These are phyloP conservation scores for Vicia faba DNA, from an alignment of 306 rosid genomes.

Conservation along the genomic window DNA sequence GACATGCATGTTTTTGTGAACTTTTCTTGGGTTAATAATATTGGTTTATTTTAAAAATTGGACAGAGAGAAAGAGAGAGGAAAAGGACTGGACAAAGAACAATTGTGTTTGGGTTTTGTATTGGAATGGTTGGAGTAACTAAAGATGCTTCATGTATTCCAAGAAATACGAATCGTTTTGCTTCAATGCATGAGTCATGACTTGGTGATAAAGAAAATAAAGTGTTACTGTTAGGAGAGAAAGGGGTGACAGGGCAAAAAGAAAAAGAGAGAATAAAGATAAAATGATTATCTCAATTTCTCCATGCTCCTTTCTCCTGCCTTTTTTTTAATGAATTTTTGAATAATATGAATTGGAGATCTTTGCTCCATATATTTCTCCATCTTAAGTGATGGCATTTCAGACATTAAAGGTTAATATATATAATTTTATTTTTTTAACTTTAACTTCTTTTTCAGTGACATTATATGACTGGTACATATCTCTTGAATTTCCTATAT, in stretches of 20 bases:
- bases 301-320: not conserved
- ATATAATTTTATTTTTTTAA: no score
- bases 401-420: no score
- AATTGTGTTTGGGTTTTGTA: constrained; percentile 51
- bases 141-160: constrained; percentile 54
- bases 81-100: constrained; percentile 39
- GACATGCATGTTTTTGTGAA: constrained; percentile 54
- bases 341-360: not conserved
- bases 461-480: no score
- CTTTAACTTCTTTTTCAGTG: no score
- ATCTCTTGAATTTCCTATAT: no score
- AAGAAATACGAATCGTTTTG: constrained; percentile 30
- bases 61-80: constrained; percentile 28
- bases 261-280: constrained; percentile 1
- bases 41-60: not conserved
- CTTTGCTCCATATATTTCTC: not conserved
- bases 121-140: constrained; percentile 44
- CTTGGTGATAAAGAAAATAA: constrained; percentile 35
- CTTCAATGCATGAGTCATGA: constrained; percentile 11
- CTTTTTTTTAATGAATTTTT: not conserved
- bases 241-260: constrained; percentile 20
- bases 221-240: constrained; percentile 28
- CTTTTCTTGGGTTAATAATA: constrained; percentile 47
- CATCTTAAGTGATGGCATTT: no score
- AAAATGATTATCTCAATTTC: constrained; percentile 2